These are phyloP conservation scores for Sordariomycetes sp. DNA, from an alignment of 2,329 filamentous ascomycete species.

Conservation along the genomic window DNA sequence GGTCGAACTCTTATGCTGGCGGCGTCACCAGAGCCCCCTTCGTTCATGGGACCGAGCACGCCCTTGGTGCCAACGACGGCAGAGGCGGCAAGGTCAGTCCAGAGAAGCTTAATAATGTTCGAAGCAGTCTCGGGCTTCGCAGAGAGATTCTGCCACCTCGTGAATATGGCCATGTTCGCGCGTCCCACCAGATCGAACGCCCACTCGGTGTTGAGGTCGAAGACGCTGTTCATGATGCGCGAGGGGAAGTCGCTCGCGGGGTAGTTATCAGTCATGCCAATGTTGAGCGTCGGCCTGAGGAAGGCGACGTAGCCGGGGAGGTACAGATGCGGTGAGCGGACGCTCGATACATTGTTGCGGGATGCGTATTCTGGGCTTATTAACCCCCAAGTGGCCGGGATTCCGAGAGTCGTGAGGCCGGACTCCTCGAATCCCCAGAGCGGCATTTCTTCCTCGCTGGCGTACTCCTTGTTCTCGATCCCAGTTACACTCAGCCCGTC, in stretches of 20 bases:
- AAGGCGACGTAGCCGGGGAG: neutral
- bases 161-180: slow-evolving; percentile 22
- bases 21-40: slow-evolving; percentile 6
- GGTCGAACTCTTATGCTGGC: slow-evolving; percentile 6
- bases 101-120: slow-evolving; percentile 26
- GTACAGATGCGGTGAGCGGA: neutral
- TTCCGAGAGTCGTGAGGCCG: slow-evolving; percentile 5
- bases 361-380: slow-evolving; percentile 8
- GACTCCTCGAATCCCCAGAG: slow-evolving; percentile 19
- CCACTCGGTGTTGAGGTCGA: slow-evolving; percentile 7
- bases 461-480: slow-evolving; percentile 22
- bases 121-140: slow-evolving; percentile 12
- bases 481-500: slow-evolving; percentile 17
- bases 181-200: slow-evolving; percentile 5
- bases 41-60: slow-evolving; percentile 8
- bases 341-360: slow-evolving; percentile 6
- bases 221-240: slow-evolving; percentile 11
- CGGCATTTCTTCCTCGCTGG: slow-evolving; percentile 13
- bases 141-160: slow-evolving; percentile 23
- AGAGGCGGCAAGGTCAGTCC: slow-evolving; percentile 23
- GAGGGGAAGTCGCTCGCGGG: slow-evolving; percentile 18
- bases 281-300: too few species aligned
- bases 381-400: slow-evolving; percentile 11
- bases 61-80: slow-evolving; percentile 11
- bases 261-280: slow-evolving; percentile 13